These are phyloP conservation scores for Dothideomycetes sp. DNA, from an alignment of 2,329 filamentous ascomycete genomes.

Conservation along the genomic window DNA sequence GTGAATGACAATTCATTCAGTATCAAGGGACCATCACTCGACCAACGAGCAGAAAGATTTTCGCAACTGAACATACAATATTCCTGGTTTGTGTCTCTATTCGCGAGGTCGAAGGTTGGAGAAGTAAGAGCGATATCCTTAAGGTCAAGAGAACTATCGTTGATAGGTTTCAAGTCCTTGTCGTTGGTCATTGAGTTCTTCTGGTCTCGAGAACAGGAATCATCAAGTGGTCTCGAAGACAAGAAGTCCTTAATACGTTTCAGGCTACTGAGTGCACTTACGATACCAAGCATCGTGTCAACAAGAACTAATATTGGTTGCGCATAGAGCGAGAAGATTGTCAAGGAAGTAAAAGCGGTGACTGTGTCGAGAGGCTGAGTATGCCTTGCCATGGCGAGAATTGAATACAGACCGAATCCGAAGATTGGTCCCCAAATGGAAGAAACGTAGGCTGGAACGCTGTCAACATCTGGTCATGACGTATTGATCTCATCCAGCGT, in stretches of 20 bases:
- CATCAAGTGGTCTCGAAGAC: background rate
- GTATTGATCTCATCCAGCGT: no score
- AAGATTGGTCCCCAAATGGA: background rate
- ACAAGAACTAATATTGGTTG: background rate
- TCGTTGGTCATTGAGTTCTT: background rate
- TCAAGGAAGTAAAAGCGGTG: background rate
- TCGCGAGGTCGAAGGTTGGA: background rate
- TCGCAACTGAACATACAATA: background rate
- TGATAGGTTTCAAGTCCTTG: background rate
- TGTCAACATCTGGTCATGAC: no score
- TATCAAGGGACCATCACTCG: no score
- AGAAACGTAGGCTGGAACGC: background rate
- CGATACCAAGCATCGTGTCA: background rate
- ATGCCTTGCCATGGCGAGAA: background rate
- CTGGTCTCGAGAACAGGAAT: background rate
- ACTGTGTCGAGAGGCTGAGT: background rate
- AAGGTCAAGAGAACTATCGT: background rate
- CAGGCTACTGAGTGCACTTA: background rate
- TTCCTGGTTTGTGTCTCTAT: no score
- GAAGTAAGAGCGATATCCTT: background rate
- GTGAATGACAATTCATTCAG: no score
- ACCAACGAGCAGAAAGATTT: no score
- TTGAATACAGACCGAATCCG: background rate
- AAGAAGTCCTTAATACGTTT: background rate
- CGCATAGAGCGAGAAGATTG: background rate